These are phyloP conservation scores for Zizania latifolia DNA, from an alignment of 176 grass and related monocot species.

Conservation along the genomic window DNA sequence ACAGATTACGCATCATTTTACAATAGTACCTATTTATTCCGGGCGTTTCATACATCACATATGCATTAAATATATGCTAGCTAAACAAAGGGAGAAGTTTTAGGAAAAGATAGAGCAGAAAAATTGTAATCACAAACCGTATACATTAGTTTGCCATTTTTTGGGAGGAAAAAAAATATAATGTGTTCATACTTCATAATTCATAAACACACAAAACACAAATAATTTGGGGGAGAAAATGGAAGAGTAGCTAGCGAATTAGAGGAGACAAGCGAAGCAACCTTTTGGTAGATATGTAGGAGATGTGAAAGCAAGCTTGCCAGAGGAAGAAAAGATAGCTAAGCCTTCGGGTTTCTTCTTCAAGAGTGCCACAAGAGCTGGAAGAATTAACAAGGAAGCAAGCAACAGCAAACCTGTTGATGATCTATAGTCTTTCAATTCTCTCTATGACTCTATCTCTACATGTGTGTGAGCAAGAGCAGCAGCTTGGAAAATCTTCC, in stretches of 20 bases:
- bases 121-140: not conserved
- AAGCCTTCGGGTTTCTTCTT: constrained; percentile 8
- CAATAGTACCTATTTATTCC: not conserved
- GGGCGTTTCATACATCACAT: not conserved
- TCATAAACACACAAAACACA: not conserved
- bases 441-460: not conserved
- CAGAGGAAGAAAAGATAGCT: not conserved
- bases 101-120: not conserved
- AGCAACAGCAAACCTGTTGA: constrained; percentile 33
- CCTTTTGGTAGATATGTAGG: not conserved
- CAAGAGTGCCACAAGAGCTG: constrained; percentile 13
- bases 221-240: not conserved
- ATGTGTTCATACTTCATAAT: not conserved
- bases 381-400: too few relatives aligned
- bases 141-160: not conserved
- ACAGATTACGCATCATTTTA: constrained; percentile 11
- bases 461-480: constrained; percentile 30
- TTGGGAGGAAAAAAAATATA: not conserved
- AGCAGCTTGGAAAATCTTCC: not conserved
- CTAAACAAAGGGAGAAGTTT: not conserved
- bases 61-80: constrained; percentile 12
- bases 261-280: too few relatives aligned
- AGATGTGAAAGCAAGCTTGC: constrained; percentile 40
- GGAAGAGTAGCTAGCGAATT: not conserved
- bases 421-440: not conserved